These are phyloP conservation scores for Halophytophthora batemanensis DNA, from an alignment of 352 stramenopile genomes.

Conservation along the genomic window DNA sequence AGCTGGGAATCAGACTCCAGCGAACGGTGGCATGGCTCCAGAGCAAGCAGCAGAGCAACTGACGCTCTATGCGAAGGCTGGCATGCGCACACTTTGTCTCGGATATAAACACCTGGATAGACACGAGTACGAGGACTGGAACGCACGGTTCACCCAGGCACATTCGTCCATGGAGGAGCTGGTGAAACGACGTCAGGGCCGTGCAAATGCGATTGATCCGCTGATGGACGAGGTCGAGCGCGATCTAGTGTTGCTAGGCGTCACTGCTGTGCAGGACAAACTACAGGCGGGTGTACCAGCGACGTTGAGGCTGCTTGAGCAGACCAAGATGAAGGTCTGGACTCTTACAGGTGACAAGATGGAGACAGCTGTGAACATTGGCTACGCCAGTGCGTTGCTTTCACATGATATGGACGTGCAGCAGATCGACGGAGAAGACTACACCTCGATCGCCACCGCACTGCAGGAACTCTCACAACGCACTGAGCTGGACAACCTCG, in stretches of 20 bases:
- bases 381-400: slow-evolving; percentile 87
- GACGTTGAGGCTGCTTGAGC: slow-evolving; percentile 79
- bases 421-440: slow-evolving; percentile 57
- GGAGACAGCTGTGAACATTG: slow-evolving; percentile 95
- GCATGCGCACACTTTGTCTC: slow-evolving; percentile 79
- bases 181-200: slow-evolving; percentile 62
- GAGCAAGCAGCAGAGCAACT: slow-evolving; percentile 45
- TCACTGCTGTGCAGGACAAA: slow-evolving; percentile 93
- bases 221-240: slow-evolving; percentile 85
- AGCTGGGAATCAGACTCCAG: slow-evolving; percentile 22
- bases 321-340: slow-evolving; percentile 93
- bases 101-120: slow-evolving; percentile 59
- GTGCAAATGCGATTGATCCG: slow-evolving; percentile 64
- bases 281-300: slow-evolving; percentile 89
- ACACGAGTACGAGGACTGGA: slow-evolving; percentile 56
- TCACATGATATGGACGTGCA: slow-evolving; percentile 77
- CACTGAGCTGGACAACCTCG: slow-evolving; percentile 11
- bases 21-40: slow-evolving; percentile 17
- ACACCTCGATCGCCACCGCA: slow-evolving; percentile 44
- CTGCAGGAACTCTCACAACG: slow-evolving; percentile 46
- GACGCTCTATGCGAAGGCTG: slow-evolving; percentile 58
- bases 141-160: slow-evolving; percentile 47
- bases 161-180: slow-evolving; percentile 67
- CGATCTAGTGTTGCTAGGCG: slow-evolving; percentile 75
- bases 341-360: slow-evolving; percentile 95